These are phyloP conservation scores for Letharia columbiana DNA, from an alignment of 495 filamentous ascomycete genomes.

Conservation along the genomic window DNA sequence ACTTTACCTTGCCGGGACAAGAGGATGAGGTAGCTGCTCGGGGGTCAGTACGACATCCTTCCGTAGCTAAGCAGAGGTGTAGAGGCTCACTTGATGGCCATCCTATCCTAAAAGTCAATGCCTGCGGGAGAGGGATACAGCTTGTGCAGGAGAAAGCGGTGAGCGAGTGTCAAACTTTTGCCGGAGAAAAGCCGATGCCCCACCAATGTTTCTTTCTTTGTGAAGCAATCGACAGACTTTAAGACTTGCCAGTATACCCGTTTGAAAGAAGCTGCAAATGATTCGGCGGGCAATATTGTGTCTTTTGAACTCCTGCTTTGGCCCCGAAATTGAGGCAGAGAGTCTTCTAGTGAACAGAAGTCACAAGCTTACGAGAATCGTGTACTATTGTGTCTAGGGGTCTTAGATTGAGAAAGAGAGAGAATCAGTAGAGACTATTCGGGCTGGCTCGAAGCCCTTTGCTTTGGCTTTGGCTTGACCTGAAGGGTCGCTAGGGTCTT, in stretches of 20 bases:
- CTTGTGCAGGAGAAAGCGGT: not conserved
- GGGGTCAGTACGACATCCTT: conserved; percentile 30
- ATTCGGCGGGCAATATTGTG: not conserved
- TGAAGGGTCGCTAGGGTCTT: not conserved
- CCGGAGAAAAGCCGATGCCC: conserved; percentile 12
- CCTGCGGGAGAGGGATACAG: not conserved
- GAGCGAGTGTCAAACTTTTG: not conserved
- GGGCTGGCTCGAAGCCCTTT: not conserved
- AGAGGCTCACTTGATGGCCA: conserved; percentile 52
- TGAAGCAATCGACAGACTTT: too few relatives aligned
- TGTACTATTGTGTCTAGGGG: not conserved
- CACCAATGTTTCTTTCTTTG: not conserved
- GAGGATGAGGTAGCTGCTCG: conserved; percentile 83
- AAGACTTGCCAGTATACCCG: not conserved
- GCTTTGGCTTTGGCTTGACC: not conserved
- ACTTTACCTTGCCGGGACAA: conserved; percentile 98
- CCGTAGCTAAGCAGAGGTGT: not conserved
- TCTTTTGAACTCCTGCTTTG: not conserved
- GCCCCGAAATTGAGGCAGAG: not conserved
- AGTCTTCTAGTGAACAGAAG: not conserved
- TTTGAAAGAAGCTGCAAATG: not conserved
- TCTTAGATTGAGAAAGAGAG: not conserved
- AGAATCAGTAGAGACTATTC: not conserved
- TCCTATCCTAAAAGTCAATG: conserved; percentile 30
- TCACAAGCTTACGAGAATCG: not conserved